These are phyloP conservation scores for Sarocladium kiliense DNA, from an alignment of 2,329 filamentous ascomycete species.

Conservation along the genomic window DNA sequence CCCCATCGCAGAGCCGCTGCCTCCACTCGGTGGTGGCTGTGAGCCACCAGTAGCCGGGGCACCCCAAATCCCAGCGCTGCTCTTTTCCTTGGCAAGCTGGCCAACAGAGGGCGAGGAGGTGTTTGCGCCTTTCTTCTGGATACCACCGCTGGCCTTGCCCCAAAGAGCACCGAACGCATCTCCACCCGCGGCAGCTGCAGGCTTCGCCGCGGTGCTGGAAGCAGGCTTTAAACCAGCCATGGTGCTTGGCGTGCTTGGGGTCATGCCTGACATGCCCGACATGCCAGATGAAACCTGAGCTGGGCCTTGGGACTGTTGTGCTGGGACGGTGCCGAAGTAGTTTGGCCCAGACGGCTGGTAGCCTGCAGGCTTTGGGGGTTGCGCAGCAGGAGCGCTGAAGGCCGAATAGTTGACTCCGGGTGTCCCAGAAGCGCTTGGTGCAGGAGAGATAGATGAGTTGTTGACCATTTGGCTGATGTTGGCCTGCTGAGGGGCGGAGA, in stretches of 20 bases:
- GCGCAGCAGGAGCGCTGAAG: slow-evolving; percentile 38
- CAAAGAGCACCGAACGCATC: slow-evolving; percentile 91
- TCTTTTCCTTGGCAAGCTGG: slow-evolving; percentile 97
- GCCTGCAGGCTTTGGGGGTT: slow-evolving; percentile 48
- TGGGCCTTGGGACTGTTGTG: slow-evolving; percentile 18
- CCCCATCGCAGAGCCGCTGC: slow-evolving; percentile 35
- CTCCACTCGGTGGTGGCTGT: slow-evolving; percentile 24
- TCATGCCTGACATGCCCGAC: slow-evolving; percentile 26
- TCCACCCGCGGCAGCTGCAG: slow-evolving; percentile 53
- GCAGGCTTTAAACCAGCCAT: slow-evolving; percentile 45
- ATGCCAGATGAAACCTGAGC: slow-evolving; percentile 16
- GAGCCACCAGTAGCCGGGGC: slow-evolving; percentile 41
- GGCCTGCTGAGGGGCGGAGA: slow-evolving; percentile 75
- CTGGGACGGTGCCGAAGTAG: slow-evolving; percentile 83
- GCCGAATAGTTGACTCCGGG: slow-evolving; percentile 60
- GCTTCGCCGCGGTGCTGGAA: slow-evolving; percentile 43
- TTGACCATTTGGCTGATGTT: slow-evolving; percentile 75
- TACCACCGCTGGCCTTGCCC: slow-evolving; percentile 65
- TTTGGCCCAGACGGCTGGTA: slow-evolving; percentile 82
- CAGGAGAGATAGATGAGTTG: slow-evolving; percentile 76
- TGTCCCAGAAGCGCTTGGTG: slow-evolving; percentile 50
- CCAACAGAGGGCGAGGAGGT: slow-evolving; percentile 73
- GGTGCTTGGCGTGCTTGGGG: slow-evolving; percentile 29
- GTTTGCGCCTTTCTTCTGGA: slow-evolving; percentile 66
- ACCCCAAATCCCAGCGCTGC: slow-evolving; percentile 90